Evolutionary conservation across 2,329 filamentous ascomycete species (phyloP), one percentile per base, ranked within the genome.

Genomic region (Trichothecium roseum): DNA sequence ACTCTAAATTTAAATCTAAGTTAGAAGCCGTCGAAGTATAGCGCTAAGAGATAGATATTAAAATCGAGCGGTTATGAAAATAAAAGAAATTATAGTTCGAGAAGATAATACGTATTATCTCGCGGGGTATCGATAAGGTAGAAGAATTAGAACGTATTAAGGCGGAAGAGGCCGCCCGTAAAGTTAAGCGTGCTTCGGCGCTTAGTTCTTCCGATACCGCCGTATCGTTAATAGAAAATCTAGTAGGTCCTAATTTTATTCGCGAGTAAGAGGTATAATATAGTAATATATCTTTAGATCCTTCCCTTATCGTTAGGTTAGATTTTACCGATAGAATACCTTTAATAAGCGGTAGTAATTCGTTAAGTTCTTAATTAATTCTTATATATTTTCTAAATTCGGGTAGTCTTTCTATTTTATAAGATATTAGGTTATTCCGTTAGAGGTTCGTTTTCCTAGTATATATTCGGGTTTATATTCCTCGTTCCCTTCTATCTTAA

Each of bases 331-430:
- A n/a, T 29, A 41, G 18, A 39, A 27, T 14, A 28, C 28, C 18
- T 40, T 16, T 28, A 37, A 18, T 3, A 24, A 24, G 20, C 30
- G n/a, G 29, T 33, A 38, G 22, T 24, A 35, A 20, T 41, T 38
- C 18, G 17, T 37, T 29, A 45, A 27, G 17, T 46, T 32, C 39
- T 45, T 38, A 28, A 33, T 3, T 22, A 20, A 28, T 40, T 50
- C 17, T 22, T 42, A 50, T 40, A 37, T 46, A 37, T 47, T 46
- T 39, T 47, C n/a, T n/a, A n/a, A n/a, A n/a, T n/a, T n/a, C n/a
- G n/a, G n/a, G n/a, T n/a, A n/a, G n/a, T n/a, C n/a, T n/a, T n/a
- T n/a, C n/a, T n/a, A n/a, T n/a, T n/a, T n/a, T n/a, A n/a, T n/a
- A n/a, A n/a, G n/a, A n/a, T n/a, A n/a, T n/a, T n/a, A n/a, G n/a